A percentile compares a stretch with the other conserved stretches of the same genome.
Conservation (phyloP, 1,139 yeast genomes). For the Debaryomyces sp. region DNA sequence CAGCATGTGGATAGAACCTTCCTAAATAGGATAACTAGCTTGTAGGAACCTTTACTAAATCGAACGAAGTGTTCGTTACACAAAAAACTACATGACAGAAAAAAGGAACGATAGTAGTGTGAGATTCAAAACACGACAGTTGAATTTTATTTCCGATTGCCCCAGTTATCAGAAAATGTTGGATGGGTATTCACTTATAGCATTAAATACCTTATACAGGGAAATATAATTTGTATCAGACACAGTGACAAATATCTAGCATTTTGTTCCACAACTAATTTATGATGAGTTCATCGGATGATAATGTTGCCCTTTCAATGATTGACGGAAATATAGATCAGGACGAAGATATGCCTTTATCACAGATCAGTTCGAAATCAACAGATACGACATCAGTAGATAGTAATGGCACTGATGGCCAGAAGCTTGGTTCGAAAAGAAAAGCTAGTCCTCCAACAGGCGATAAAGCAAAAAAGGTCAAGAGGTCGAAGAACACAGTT, state of each 20-base stretch:
- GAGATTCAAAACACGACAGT: neutral
- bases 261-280: neutral
- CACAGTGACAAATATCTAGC: neutral
- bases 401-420: conserved; percentile 6
- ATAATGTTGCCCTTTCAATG: conserved; percentile 17
- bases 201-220: neutral
- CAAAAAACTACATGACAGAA: neutral
- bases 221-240: neutral
- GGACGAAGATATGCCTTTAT: conserved; percentile 15
- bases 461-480: conserved; percentile 2
- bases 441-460: neutral
- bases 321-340: neutral
- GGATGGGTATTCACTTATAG: neutral
- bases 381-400: conserved; percentile 4
- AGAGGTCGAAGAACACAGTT: neutral
- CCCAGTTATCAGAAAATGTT: neutral
- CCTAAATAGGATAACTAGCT: neutral
- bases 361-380: conserved; percentile 5
- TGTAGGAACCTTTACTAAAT: neutral
- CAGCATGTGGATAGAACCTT: neutral
- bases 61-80: neutral
- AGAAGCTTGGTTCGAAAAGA: conserved; percentile 3
- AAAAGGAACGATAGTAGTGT: neutral
- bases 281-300: conserved; percentile 20
- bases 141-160: neutral